A percentile compares a stretch with the other conserved stretches of the same genome.
Conservation (phyloP, 495 filamentous ascomycete species). For the Delitschia confertaspora region DNA sequence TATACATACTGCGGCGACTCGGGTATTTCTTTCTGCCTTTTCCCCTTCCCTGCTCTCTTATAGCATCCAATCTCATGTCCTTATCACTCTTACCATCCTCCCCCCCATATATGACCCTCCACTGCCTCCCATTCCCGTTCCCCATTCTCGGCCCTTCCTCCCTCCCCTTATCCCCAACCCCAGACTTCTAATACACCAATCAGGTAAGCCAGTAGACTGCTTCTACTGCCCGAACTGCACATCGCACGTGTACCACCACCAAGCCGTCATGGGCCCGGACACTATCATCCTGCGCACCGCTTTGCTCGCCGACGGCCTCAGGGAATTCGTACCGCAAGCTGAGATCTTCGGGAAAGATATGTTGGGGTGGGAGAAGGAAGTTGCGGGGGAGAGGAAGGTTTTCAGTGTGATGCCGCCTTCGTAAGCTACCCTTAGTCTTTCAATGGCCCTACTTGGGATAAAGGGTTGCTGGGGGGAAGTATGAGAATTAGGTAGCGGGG, state of each 20-base stretch:
- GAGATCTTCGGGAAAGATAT: conserved; percentile 27
- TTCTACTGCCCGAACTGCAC: conserved; percentile 49
- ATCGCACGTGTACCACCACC: conserved; percentile 44
- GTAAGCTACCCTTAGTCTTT: conserved; percentile 10
- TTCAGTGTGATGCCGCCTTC: conserved; percentile 24
- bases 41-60: conserved; percentile 2
- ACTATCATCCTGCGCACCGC: conserved; percentile 42
- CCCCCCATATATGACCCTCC: no score
- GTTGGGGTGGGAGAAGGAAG: conserved; percentile 25
- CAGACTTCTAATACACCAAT: neutral
- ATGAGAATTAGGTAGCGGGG: no score
- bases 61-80: no score
- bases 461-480: no score
- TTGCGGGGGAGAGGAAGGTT: conserved; percentile 25
- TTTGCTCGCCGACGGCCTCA: conserved; percentile 31
- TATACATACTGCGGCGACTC: conserved; percentile 47
- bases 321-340: conserved; percentile 20
- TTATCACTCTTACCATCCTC: no score
- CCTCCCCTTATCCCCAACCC: neutral
- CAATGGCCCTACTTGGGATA: no score
- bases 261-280: conserved; percentile 40
- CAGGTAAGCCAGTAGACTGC: conserved; percentile 44
- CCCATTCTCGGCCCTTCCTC: neutral
- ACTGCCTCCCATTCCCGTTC: no score
- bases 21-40: conserved; percentile 27